These are phyloP conservation scores for Monilinia fructigena DNA, from an alignment of 2,329 filamentous ascomycete genomes.

Conservation along the genomic window DNA sequence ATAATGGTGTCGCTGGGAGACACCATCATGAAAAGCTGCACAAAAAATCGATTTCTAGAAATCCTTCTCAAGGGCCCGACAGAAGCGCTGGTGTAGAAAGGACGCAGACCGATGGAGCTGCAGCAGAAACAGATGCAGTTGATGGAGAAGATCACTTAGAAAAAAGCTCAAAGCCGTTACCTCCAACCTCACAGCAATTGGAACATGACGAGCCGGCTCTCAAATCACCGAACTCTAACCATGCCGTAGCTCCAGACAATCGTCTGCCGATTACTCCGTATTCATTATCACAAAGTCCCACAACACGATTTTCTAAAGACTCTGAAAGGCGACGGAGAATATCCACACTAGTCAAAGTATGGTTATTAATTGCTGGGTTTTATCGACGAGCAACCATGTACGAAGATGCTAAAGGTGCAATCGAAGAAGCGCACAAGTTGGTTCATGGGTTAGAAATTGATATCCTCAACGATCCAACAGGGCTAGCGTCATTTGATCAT, in stretches of 20 bases:
- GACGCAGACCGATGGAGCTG: constrained; percentile 43
- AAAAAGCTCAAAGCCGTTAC: constrained; percentile 27
- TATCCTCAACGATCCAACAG: constrained; percentile 59
- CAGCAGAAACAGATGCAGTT: constrained; percentile 37
- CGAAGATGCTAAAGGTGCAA: constrained; percentile 76
- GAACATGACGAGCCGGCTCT: constrained; percentile 32
- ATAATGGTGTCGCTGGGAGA: constrained; percentile 49
- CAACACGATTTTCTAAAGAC: constrained; percentile 51
- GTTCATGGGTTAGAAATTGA: constrained; percentile 70
- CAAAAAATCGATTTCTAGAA: constrained; percentile 42
- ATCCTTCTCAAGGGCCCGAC: constrained; percentile 44
- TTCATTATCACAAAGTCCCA: constrained; percentile 33
- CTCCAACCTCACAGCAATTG: constrained; percentile 35
- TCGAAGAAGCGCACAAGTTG: constrained; percentile 77
- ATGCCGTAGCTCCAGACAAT: constrained; percentile 28
- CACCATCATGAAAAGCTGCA: constrained; percentile 41
- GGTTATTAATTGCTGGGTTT: constrained; percentile 85
- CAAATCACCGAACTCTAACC: constrained; percentile 24
- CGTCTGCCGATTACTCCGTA: constrained; percentile 27
- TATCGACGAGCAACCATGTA: constrained; percentile 79
- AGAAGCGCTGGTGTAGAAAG: constrained; percentile 50
- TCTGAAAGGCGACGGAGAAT: constrained; percentile 52
- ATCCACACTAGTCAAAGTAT: constrained; percentile 69
- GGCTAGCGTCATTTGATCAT: constrained; percentile 59
- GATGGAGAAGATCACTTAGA: constrained; percentile 38